phyloP scores from a whole-genome alignment of 2,329 filamentous ascomycete genomes.

The Talaromyces sp. region DNA sequence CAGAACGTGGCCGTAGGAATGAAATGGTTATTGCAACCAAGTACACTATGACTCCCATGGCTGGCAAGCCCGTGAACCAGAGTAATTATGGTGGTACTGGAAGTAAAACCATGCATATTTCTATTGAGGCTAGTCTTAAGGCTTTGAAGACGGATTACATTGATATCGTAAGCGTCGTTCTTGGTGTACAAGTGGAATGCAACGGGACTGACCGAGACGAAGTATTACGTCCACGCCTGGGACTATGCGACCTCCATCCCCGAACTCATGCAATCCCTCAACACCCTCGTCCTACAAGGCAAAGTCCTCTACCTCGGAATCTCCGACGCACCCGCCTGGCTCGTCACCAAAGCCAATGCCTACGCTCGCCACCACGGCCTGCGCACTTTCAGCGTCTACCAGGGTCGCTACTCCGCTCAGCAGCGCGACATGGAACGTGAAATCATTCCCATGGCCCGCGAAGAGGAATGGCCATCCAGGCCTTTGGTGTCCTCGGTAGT shows the following conservation, averaged over 20 bases:
- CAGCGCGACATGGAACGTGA: conserved; percentile 66
- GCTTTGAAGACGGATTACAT: conserved; percentile 38
- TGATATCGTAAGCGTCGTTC: conserved; percentile 25
- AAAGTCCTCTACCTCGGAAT: conserved; percentile 68
- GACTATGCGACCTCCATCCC: conserved; percentile 62
- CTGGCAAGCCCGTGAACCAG: conserved; percentile 26
- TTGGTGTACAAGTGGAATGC: not conserved
- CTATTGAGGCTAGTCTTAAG: conserved; percentile 27
- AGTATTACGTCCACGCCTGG: conserved; percentile 65
- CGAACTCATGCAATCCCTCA: conserved; percentile 67
- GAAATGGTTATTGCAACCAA: conserved; percentile 56
- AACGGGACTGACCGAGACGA: not conserved
- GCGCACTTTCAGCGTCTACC: conserved; percentile 66
- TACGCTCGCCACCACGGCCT: conserved; percentile 70
- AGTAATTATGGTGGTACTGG: conserved; percentile 43
- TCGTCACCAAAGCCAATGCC: conserved; percentile 63
- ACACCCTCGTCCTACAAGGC: conserved; percentile 56
- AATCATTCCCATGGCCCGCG: conserved; percentile 63
- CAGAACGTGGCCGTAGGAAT: conserved; percentile 42
- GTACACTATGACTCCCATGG: conserved; percentile 41
- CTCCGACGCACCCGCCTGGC: conserved; percentile 67
- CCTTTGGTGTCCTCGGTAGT: conserved; percentile 52
- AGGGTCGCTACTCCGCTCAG: conserved; percentile 60
- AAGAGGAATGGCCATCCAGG: conserved; percentile 61
- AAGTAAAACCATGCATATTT: conserved; percentile 29